Evolutionary conservation across 1,139 yeast genomes (phyloP), one percentile per base, ranked within the genome.

Genomic region (Casaregolazyma lundiana): DNA sequence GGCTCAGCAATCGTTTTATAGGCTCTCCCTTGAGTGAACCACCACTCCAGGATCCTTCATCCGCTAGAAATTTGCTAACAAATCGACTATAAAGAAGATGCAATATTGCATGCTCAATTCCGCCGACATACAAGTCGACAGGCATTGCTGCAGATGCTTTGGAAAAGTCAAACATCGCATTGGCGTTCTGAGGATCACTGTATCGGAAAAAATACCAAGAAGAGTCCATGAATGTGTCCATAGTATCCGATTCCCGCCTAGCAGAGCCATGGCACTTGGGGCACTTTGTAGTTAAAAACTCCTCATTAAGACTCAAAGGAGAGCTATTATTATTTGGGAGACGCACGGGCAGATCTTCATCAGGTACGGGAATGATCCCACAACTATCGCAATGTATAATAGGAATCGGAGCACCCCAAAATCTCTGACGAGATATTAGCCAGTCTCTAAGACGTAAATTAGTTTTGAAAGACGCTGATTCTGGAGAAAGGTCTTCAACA

Each of bases 371-470:
- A 1, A 88, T 96, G 0, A 82, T 69, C 1, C 98, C 98, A 72
- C 98, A 92, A 4, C 66, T 56, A 6, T 75, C 75, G 68, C 98
- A 92, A 58, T 92, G 95, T 19, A 92, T 71, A 32, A 92, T 87
- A 2, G 98, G 98, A 48, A 92, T 92, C 2, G 98, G 98, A 0
- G 97, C 95, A 22, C 98, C 98, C 98, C 98, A 92, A 63, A 85
- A 92, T 50, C 98, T 71, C 66, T 92, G 98, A 58, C 98, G 78
- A 60, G 95, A 83, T 38, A 92, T 84, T 32, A 92, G 73, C 98
- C 98, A 92, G 62, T 92, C 98, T 55, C 96, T 74, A 29, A 92
- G 69, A 56, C 81, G 76, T 59, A 74, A 83, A 51, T 82, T 84
- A 0, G 75, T 74, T 2, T 77, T 71, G 5, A 59, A 53, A 1